Conservation (phyloP, 345 rosid genomes). For the Bruguiera gymnorhiza region DNA sequence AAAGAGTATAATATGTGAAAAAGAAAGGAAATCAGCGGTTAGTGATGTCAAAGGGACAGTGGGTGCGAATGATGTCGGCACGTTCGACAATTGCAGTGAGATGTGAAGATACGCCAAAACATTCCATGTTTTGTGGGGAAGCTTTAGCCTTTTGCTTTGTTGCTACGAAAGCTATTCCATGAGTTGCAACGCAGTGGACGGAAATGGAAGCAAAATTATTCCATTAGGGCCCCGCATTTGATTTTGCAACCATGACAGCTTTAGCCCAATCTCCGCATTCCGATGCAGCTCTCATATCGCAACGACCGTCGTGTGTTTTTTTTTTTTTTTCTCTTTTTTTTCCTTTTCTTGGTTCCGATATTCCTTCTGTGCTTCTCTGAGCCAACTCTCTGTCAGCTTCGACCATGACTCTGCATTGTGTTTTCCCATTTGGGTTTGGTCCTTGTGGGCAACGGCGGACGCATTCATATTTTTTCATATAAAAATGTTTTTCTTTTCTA, state of each 20-base stretch:
- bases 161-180: background rate
- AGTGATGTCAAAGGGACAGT: too few species aligned
- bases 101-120: too few species aligned
- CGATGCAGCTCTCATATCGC: background rate
- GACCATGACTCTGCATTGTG: background rate
- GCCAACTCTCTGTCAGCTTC: slow-evolving; percentile 4
- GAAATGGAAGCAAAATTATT: too few species aligned
- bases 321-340: slow-evolving; percentile 14
- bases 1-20: too few species aligned
- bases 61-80: too few species aligned
- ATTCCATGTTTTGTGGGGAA: background rate
- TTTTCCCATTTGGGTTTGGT: background rate
- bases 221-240: too few species aligned
- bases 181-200: too few species aligned
- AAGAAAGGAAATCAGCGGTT: too few species aligned
- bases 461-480: too few species aligned
- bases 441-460: background rate
- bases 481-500: too few species aligned
- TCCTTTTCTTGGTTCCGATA: too few species aligned
- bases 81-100: too few species aligned
- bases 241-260: slow-evolving; percentile 14
- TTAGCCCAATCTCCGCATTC: slow-evolving; percentile 12
- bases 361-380: slow-evolving; percentile 16
- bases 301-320: background rate
- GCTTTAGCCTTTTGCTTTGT: background rate